Base-by-base conservation (phyloP, 2,329 filamentous ascomycete genomes). In the Cytospora paraplurivora region DNA sequence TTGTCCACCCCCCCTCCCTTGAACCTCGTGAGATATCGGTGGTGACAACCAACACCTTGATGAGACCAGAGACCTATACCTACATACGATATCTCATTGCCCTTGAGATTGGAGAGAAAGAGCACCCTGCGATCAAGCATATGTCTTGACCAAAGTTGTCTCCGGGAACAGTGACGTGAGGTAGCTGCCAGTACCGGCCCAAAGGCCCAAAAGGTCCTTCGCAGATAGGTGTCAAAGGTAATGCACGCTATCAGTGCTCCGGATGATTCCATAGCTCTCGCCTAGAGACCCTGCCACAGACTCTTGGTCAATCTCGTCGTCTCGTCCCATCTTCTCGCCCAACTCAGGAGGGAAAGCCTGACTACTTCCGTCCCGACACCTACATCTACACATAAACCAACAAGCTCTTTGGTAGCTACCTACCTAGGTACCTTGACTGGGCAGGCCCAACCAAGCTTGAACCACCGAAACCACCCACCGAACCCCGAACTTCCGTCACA, bases 341-440 rank as follows among this genome's bases (percentile, higher is more conserved):
- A 27, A 27, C 27, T 27, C 12, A 10, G 11, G n/a, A 47, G 44
- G 21, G 44, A 21, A 21, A 12, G 44, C 17, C 44, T 47, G 44
- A 47, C 44, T 17, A 19, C 17, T 47, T 19, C n/a, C 12, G n/a
- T 47, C 44, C 7, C 10, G 12, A 47, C 44, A 19, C 27, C 27
- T 27, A 27, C 27, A 27, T 27, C 27, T 27, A 27, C 27, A 27
- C 27, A 2, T 27, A 27, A 27, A 27, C 34, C 47, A 59, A 59
- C 56, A 59, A 61, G 59, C 59, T 61, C 54, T 61, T 34, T 44
- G 59, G 52, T 34, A 54, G 41, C 51, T 38, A 47, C 35, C n/a
- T n/a, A n/a, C n/a, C n/a, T n/a, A n/a, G n/a, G n/a, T n/a, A n/a
- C n/a, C 32, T 61, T 49, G 59, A 61, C 59, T 35, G 41, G 59